Percentiles rank a stretch among this genome's conserved stretches.
Conservation (phyloP, 352 stramenopile genomes). For the Pythium pyrilobum region DNA sequence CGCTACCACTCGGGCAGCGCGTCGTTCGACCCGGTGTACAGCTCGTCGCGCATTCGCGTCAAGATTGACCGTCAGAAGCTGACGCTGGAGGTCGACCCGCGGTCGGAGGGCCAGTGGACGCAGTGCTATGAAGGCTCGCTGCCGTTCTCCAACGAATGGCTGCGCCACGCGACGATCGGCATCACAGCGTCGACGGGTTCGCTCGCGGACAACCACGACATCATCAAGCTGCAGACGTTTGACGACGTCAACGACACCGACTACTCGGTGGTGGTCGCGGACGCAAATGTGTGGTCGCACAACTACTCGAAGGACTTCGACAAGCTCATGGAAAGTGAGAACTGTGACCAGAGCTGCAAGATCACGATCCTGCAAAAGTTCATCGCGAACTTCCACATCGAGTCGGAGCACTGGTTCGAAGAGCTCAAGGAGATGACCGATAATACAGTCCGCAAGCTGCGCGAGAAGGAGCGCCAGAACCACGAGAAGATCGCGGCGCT, state of each 20-base stretch:
- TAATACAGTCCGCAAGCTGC: constrained; percentile 71
- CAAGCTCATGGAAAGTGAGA: constrained; percentile 42
- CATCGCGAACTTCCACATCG: constrained; percentile 74
- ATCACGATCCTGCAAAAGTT: constrained; percentile 78
- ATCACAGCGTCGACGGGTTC: constrained; percentile 73
- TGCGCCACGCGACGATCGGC: constrained; percentile 53
- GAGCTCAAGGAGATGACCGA: constrained; percentile 73
- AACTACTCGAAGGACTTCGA: constrained; percentile 85
- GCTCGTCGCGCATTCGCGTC: constrained; percentile 56
- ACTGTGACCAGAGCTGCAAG: constrained; percentile 79
- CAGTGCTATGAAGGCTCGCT: constrained; percentile 63
- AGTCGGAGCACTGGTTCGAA: constrained; percentile 83
- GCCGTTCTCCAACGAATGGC: constrained; percentile 63
- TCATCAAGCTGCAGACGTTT: constrained; percentile 61
- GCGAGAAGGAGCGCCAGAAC: constrained; percentile 65
- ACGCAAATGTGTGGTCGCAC: constrained; percentile 72
- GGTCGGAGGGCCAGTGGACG: constrained; percentile 45
- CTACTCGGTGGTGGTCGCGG: constrained; percentile 39
- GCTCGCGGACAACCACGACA: constrained; percentile 81
- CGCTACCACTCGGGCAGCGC: constrained; percentile 70
- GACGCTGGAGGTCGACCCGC: constrained; percentile 59
- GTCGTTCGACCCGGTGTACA: constrained; percentile 68
- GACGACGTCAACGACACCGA: constrained; percentile 54
- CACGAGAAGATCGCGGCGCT: constrained; percentile 65
- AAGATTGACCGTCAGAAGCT: constrained; percentile 50